Conservation (phyloP, 352 stramenopile genomes). For the Pythium aphanidermatum region DNA sequence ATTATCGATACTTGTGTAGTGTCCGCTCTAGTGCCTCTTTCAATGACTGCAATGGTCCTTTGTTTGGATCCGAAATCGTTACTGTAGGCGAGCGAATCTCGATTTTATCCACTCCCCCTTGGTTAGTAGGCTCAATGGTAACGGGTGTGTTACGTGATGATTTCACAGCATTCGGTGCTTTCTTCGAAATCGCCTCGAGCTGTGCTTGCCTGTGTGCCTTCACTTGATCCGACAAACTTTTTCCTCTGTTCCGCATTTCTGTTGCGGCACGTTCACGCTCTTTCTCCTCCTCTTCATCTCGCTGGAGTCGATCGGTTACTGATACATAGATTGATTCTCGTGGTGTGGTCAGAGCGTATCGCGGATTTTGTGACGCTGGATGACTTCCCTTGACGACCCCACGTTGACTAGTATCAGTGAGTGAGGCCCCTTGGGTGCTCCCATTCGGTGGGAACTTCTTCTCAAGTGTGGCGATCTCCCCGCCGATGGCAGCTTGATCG, state of each 20-base stretch:
- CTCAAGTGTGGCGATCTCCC: neutral
- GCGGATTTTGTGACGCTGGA: conserved; percentile 4
- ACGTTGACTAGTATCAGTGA: neutral
- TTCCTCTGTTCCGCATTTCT: conserved; percentile 1
- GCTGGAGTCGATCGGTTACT: conserved; percentile 10
- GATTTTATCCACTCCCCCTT: no score
- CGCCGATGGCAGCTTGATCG: neutral
- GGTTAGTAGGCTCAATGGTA: no score
- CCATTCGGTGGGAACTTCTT: neutral
- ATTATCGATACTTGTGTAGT: no score
- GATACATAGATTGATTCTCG: conserved; percentile 48
- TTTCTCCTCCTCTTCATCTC: neutral
- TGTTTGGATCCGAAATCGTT: no score
- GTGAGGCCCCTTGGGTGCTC: neutral
- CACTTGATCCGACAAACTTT: conserved; percentile 30
- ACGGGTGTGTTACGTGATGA: no score
- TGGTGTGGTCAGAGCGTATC: conserved; percentile 27
- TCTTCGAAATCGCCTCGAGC: no score
- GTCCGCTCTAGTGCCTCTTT: no score
- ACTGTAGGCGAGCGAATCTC: no score
- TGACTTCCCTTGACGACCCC: neutral
- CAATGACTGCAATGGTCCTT: no score
- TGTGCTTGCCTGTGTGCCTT: conserved; percentile 38
- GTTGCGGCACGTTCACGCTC: neutral
- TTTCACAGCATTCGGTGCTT: no score